Conservation (phyloP, 192 early-diverging fungal species). For the Linnemannia hyalina region DNA sequence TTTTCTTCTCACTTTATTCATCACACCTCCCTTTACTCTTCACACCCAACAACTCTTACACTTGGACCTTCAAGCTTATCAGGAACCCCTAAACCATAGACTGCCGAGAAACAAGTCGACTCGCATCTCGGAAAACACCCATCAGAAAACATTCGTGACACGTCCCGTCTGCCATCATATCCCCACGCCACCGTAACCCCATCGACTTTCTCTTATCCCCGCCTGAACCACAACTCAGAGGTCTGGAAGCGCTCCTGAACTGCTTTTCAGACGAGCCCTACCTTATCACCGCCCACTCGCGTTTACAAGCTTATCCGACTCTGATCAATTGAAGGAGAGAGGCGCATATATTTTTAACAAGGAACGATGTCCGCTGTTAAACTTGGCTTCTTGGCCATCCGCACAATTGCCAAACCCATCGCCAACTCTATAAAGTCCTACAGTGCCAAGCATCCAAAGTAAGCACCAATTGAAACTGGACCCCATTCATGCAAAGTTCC, state of each 20-base stretch:
- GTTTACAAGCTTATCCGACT: background rate
- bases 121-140: background rate
- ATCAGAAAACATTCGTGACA: background rate
- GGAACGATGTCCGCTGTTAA: conserved; percentile 72
- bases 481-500: too few species aligned
- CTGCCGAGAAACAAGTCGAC: background rate
- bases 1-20: background rate
- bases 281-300: background rate
- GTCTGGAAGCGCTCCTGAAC: background rate
- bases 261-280: background rate
- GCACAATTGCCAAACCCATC: conserved; percentile 75
- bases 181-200: background rate
- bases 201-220: background rate
- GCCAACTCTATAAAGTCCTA: conserved; percentile 60
- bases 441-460: conserved; percentile 62
- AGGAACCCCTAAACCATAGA: background rate
- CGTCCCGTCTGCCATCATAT: background rate
- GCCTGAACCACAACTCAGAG: background rate
- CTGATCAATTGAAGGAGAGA: background rate
- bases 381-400: conserved; percentile 71
- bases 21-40: background rate
- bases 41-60: background rate
- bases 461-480: conserved; percentile 22
- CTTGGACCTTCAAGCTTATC: background rate
- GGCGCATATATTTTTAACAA: background rate